Base-by-base conservation (phyloP, 78 protist species). In the Dictyostelium capitatum region DNA sequence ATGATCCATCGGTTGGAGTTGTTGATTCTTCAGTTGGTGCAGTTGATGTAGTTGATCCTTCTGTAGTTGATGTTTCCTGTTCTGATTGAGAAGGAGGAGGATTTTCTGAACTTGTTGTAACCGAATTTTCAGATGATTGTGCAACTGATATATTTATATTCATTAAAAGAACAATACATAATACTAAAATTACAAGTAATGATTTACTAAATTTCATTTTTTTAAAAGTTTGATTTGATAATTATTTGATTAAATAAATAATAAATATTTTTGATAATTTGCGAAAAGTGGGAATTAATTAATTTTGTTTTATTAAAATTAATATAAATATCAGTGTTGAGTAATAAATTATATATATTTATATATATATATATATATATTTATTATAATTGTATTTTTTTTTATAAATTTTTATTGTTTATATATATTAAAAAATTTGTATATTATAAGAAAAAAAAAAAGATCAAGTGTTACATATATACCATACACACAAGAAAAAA, bases 161-260 rank as follows among this genome's bases (percentile, higher is more conserved):
- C 3, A 64, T 30, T 8, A 67, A 67, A 28, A 67, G 37, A 7
- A 67, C 23, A 67, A 67, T 28, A 17, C 43, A 67, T 32, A 67
- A 15, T 32, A 67, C 12, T 67, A 67, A 67, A 15, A 67, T 67
- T 32, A 37, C 75, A 0, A 25, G 6, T 32, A 67, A 17, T 15
- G 12, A 30, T 67, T 67, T 67, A 67, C 30, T 67, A 9, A 67
- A 19, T 67, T 67, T 67, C 75, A 67, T 67, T 67, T 67, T 67
- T 67, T n/a, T 28, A 23, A 62, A 62, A 23, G 28, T 57, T 59
- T 59, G 32, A 8, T n/a, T 59, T 23, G 10, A 14, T 51, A 14
- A 51, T 51, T 51, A 51, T 51, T 51, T 51, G 15, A 51, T 14
- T 14, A 4, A 51, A 51, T 51, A 51, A 51, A 51, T 51, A 51